A percentile compares a stretch with the other conserved stretches of the same genome.
Conservation (phyloP, 495 filamentous ascomycete genomes). For the Penicillium mononematosum region DNA sequence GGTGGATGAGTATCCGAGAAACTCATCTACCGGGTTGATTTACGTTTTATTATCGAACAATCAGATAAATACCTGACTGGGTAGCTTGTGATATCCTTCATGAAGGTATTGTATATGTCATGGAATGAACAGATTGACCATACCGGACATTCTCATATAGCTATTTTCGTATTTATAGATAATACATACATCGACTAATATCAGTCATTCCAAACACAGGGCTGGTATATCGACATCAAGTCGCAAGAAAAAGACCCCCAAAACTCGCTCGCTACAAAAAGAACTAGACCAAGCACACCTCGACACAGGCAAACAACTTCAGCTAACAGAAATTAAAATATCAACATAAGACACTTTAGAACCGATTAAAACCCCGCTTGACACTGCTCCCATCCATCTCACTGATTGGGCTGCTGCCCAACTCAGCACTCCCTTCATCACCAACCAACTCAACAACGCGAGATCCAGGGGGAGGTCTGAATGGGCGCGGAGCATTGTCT, state of each 20-base stretch:
- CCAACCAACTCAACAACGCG: constrained; percentile 14
- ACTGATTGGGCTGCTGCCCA: constrained; percentile 17
- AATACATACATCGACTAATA: neutral
- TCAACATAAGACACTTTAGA: neutral
- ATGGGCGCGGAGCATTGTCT: neutral
- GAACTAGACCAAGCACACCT: neutral
- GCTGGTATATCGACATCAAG: neutral
- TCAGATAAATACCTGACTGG: no score
- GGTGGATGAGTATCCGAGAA: no score
- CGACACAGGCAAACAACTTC: neutral
- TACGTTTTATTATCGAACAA: no score
- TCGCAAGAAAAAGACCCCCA: neutral
- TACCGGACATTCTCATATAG: no score
- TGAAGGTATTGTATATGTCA: no score
- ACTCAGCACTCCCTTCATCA: constrained; percentile 7
- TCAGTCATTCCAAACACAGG: neutral
- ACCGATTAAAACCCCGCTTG: neutral
- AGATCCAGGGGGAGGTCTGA: constrained; percentile 18
- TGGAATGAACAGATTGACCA: no score
- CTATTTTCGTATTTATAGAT: neutral
- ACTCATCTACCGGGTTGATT: no score
- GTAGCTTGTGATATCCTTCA: no score
- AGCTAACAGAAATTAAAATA: neutral
- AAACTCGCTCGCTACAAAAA: neutral
- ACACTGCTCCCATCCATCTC: constrained; percentile 5